Conservation (phyloP, 495 filamentous ascomycete genomes). For the Parathielavia hyrcaniae region DNA sequence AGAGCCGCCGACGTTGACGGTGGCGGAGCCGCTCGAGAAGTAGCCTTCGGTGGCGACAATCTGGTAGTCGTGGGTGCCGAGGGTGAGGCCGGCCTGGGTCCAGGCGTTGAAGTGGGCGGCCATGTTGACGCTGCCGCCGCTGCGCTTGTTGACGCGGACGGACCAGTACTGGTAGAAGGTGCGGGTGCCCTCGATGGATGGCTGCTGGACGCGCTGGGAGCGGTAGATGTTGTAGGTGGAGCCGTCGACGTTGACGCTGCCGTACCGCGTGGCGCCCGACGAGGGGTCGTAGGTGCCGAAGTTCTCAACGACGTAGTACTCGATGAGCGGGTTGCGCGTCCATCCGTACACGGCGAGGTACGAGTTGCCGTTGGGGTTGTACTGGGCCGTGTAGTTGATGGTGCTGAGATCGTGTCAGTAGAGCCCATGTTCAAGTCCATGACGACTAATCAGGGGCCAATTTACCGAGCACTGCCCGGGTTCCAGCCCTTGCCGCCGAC, state of each 20-base stretch:
- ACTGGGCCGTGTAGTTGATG: constrained; percentile 44
- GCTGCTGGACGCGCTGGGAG: constrained; percentile 52
- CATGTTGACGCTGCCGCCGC: constrained; percentile 45
- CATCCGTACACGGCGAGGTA: constrained; percentile 57
- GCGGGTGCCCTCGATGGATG: constrained; percentile 50
- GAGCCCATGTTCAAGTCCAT: background rate
- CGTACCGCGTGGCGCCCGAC: constrained; percentile 43
- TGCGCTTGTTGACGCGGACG: constrained; percentile 46
- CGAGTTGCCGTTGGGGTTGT: constrained; percentile 38
- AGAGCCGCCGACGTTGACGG: constrained; percentile 41
- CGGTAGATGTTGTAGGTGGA: constrained; percentile 59
- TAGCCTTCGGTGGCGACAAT: constrained; percentile 56
- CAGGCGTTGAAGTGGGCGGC: constrained; percentile 61
- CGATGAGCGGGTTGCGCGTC: constrained; percentile 51
- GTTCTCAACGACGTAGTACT: constrained; percentile 57
- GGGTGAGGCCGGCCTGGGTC: constrained; percentile 43
- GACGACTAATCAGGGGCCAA: no score
- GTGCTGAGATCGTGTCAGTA: constrained; percentile 35
- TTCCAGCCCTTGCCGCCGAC: constrained; percentile 60
- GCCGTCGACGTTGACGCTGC: constrained; percentile 53
- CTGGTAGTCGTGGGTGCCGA: constrained; percentile 53
- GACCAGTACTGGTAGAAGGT: constrained; percentile 58
- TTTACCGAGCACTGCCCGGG: constrained; percentile 37
- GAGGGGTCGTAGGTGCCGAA: constrained; percentile 54
- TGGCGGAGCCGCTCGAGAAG: constrained; percentile 44